Base-by-base conservation (phyloP, 1,139 yeast species). In the Chernovozyma aurita region DNA sequence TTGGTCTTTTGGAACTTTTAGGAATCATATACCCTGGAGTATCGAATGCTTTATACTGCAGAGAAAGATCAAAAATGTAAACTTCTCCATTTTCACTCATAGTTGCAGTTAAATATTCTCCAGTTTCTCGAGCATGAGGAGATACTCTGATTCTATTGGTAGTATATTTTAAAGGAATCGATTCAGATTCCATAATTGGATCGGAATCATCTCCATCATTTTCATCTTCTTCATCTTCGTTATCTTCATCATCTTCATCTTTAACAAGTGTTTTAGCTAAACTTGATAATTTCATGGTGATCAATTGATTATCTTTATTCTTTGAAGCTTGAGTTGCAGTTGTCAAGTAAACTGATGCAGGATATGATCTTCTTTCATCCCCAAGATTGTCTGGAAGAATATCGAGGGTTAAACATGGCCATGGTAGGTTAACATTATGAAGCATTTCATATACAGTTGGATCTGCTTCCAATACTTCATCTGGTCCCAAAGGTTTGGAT, bases 341-440 rank as follows among this genome's bases (percentile, higher is more conserved):
- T 7, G 95, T 80, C 39, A 88, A 61, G 52, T 85, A 85, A 48
- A 88, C 70, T 4, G 95, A 75, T 30, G 95, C 96, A 4, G 99
- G 99, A 54, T 80, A 92, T 31, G 74, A 75, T 63, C 95, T 76
- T 67, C 98, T 80, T 61, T 88, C 97, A 38, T 76, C 71, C 8
- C 98, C 99, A 39, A 87, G 70, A 36, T 70, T 66, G 57, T 92
- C 99, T 11, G 95, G 95, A 39, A 94, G 64, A 28, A 92, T 66
- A 55, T 92, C 98, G 44, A 94, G 71, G 2, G 97, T 86, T 53
- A 92, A 68, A 63, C 97, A 88, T 16, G 99, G 97, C 97, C 98
- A 92, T 51, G 95, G 95, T 58, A 92, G 69, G 57, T 85, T 86
- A 43, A 92, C 86, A 52, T 86, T 86, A 62, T 92, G 99, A 41